A percentile compares a stretch with the other conserved stretches of the same genome.
Conservation (phyloP, 495 filamentous ascomycete species). For the Hypoxylon lienhwacheense region DNA sequence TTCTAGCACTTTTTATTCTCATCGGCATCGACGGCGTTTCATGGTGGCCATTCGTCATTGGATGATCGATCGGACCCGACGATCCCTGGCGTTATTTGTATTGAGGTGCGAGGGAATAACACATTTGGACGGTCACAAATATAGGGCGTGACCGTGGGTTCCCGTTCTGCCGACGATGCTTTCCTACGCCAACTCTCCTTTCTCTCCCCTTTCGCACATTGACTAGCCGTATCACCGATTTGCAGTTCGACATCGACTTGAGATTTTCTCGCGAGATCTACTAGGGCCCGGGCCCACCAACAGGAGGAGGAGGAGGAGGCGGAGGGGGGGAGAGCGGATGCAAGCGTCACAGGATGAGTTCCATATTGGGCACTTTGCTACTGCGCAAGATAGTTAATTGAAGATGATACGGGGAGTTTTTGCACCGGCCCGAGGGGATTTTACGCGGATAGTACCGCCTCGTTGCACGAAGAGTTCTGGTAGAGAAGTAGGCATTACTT, state of each 20-base stretch:
- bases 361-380: constrained; percentile 15
- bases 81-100: constrained; percentile 43
- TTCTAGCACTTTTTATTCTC: constrained; percentile 45
- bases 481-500: constrained; percentile 32
- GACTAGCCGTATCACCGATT: constrained; percentile 22
- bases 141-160: constrained; percentile 35
- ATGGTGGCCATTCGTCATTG: constrained; percentile 48
- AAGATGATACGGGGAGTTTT: constrained; percentile 21
- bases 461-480: constrained; percentile 27
- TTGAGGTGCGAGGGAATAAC: constrained; percentile 43
- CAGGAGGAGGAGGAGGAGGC: too few species aligned
- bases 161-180: constrained; percentile 33
- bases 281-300: constrained; percentile 28
- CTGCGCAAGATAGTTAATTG: constrained; percentile 34
- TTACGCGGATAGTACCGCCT: constrained; percentile 26
- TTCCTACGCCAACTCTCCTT: constrained; percentile 49
- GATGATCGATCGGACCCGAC: constrained; percentile 46
- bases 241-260: constrained; percentile 29
- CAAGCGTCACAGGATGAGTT: constrained; percentile 8
- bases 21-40: constrained; percentile 57
- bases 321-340: constrained; percentile 8
- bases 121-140: constrained; percentile 34
- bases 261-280: constrained; percentile 33
- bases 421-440: constrained; percentile 1
- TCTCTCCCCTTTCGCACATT: constrained; percentile 46